Percentiles rank a stretch among this genome's conserved stretches.
Evolutionary conservation across 768 basidiomycete species (phyloP).

Genomic region (Auricularia sp.): DNA sequence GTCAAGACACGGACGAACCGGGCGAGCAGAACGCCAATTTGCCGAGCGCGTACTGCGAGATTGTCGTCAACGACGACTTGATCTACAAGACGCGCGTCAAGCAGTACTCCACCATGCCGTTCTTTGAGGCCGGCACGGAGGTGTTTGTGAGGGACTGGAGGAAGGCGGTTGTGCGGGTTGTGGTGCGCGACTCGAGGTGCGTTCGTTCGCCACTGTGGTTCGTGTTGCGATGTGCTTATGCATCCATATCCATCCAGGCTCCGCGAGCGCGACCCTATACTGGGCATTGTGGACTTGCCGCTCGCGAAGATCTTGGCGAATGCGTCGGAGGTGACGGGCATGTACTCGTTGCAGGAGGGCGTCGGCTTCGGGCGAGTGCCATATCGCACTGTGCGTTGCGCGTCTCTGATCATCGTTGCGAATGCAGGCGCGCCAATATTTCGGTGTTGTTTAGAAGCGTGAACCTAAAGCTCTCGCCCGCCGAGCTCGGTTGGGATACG

Average conservation of each 20-base stretch:
- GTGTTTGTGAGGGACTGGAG: conserved; percentile 56
- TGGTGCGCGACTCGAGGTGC: conserved; percentile 48
- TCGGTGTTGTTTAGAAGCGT: conserved; percentile 60
- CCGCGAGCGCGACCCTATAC: conserved; percentile 54
- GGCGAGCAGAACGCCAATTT: conserved; percentile 49
- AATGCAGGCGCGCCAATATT: conserved; percentile 43
- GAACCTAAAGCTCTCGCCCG: conserved; percentile 44
- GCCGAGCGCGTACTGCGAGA: conserved; percentile 55
- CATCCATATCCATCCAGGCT: no score
- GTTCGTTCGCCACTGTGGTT: neutral
- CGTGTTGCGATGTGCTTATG: no score
- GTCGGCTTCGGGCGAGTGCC: conserved; percentile 44
- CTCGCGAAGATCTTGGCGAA: conserved; percentile 36
- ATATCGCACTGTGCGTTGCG: no score
- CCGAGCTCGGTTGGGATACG: conserved; percentile 57
- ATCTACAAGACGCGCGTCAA: conserved; percentile 37
- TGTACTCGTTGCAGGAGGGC: conserved; percentile 59
- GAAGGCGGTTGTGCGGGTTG: conserved; percentile 48
- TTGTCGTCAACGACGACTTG: conserved; percentile 44
- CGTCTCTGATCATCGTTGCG: no score
- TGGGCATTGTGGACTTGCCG: conserved; percentile 58
- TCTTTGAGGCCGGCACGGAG: conserved; percentile 57
- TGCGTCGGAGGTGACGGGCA: conserved; percentile 44
- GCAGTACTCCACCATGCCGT: conserved; percentile 41
- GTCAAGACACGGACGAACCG: conserved; percentile 45